Evolutionary conservation across 495 filamentous ascomycete genomes (phyloP).

Genomic region (Trichoderma asperelloides): DNA sequence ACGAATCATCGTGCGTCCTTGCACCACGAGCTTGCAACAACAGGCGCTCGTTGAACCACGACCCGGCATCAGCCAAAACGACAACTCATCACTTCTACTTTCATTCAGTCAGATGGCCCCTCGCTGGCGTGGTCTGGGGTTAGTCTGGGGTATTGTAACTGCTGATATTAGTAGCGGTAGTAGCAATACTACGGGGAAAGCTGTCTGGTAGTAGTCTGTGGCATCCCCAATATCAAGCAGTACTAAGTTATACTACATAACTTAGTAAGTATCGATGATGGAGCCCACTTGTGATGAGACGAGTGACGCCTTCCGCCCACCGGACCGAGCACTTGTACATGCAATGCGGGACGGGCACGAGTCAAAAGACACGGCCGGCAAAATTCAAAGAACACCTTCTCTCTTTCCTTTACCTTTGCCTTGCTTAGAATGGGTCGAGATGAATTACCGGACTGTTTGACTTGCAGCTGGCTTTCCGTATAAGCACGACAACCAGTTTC

Average conservation of each 20-base stretch:
- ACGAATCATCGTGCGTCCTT: neutral
- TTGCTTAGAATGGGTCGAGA: too few species aligned
- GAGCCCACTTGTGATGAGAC: neutral
- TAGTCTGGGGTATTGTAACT: neutral
- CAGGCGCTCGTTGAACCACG: neutral
- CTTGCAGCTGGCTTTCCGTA: too few species aligned
- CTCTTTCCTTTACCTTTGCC: too few species aligned
- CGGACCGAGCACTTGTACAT: neutral
- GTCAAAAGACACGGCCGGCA: too few species aligned
- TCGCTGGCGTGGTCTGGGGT: conserved; percentile 3
- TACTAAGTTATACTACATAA: too few species aligned
- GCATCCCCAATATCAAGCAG: too few species aligned
- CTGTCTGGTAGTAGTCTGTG: too few species aligned
- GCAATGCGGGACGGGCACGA: neutral
- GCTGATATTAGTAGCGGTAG: too few species aligned
- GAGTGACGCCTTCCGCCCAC: neutral
- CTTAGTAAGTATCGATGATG: neutral
- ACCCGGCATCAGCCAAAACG: neutral
- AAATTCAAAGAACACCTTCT: too few species aligned
- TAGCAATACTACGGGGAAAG: too few species aligned
- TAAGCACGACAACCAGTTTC: too few species aligned
- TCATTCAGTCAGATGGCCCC: neutral
- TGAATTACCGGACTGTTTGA: too few species aligned
- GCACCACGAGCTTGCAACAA: neutral
- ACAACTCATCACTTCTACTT: neutral